These are phyloP conservation scores for Dryas integrifolia DNA, from an alignment of 331 rosid species.

Conservation along the genomic window DNA sequence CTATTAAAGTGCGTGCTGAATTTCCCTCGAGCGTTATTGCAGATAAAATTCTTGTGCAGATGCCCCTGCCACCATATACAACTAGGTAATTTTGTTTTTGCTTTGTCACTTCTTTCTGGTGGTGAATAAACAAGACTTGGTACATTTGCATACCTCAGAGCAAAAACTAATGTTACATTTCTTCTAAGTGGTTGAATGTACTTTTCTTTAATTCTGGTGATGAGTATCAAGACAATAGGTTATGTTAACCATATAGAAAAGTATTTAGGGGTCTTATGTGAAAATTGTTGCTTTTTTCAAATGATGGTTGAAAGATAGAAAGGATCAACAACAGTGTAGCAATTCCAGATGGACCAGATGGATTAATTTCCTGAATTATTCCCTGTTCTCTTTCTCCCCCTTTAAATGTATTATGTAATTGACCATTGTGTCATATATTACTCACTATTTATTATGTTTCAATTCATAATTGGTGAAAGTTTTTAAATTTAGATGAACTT, in stretches of 20 bases:
- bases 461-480: background rate
- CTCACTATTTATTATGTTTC: background rate
- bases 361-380: background rate
- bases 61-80: constrained; percentile 78
- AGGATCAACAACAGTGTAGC: background rate
- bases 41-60: constrained; percentile 59
- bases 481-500: background rate
- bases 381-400: background rate
- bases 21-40: constrained; percentile 70
- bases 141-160: background rate
- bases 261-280: background rate
- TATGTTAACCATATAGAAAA: background rate
- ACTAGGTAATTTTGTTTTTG: constrained; percentile 53
- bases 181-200: background rate
- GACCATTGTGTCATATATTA: background rate
- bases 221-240: background rate
- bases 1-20: constrained; percentile 74
- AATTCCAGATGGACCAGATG: background rate
- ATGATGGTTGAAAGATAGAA: background rate
- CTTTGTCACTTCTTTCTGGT: constrained; percentile 5
- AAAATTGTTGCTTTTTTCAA: background rate
- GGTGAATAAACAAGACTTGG: background rate
- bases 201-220: too few relatives aligned
- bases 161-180: background rate
- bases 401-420: background rate